Conservation (phyloP, 768 basidiomycete genomes). For the Mycena olivaceomarginata region DNA sequence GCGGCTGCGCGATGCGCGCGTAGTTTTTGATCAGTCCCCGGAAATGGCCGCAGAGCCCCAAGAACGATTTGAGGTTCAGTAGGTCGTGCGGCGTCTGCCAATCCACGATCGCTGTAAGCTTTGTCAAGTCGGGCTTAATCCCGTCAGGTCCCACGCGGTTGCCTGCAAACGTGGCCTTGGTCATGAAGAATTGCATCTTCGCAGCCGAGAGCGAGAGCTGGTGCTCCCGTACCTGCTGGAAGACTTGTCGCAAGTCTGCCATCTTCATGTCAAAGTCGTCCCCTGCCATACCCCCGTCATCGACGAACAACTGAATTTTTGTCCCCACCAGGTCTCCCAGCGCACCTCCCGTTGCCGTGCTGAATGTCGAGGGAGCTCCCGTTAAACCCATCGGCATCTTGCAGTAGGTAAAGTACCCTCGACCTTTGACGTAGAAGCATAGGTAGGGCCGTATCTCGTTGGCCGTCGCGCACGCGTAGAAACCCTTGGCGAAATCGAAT, state of each 20-base stretch:
- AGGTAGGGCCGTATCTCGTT: slow-evolving; percentile 51
- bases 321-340: slow-evolving; percentile 51
- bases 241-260: slow-evolving; percentile 47
- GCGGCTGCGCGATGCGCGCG: slow-evolving; percentile 6
- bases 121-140: slow-evolving; percentile 56
- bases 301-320: slow-evolving; percentile 57
- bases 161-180: too few species aligned
- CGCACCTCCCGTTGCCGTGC: slow-evolving; percentile 46
- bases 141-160: too few species aligned
- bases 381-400: slow-evolving; percentile 63
- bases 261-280: slow-evolving; percentile 55
- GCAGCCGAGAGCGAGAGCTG: slow-evolving; percentile 57
- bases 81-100: slow-evolving; percentile 32
- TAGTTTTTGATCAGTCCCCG: slow-evolving; percentile 57
- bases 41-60: slow-evolving; percentile 58
- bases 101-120: slow-evolving; percentile 60
- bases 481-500: slow-evolving; percentile 63
- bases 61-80: slow-evolving; percentile 2
- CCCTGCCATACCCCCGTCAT: slow-evolving; percentile 57
- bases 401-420: background rate
- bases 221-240: slow-evolving; percentile 50
- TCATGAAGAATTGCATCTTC: too few species aligned
- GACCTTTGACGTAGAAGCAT: slow-evolving; percentile 59
- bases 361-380: slow-evolving; percentile 60
- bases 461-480: slow-evolving; percentile 49